Conservation (phyloP, 345 rosid genomes). For the Brassica napus region Da-Ae NC_063447.1:5525001-5525500, state of each 20-base stretch:
- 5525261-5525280: conserved; percentile 88
- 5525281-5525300: conserved; percentile 75
- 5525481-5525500: conserved; percentile 55
- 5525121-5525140: not conserved
- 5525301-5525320: conserved; percentile 45
- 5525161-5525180: conserved; percentile 65
- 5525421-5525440: conserved; percentile 85
- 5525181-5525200: conserved; percentile 70
- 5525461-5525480: conserved; percentile 71
- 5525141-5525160: conserved; percentile 88
- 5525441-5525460: conserved; percentile 84
- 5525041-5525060: conserved; percentile 7
- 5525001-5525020: not conserved
- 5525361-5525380: conserved; percentile 73
- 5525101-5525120: conserved; percentile 17
- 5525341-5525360: conserved; percentile 91
- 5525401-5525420: conserved; percentile 79
- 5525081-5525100: not conserved
- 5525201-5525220: conserved; percentile 91
- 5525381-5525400: conserved; percentile 94
- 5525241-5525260: conserved; percentile 83
- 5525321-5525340: conserved; percentile 69
- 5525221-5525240: conserved; percentile 90
- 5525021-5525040: not conserved
- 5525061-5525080: not conserved